Evolutionary conservation across 169 alveolate genomes (phyloP), one percentile per base, ranked within the genome.

Genomic region (Plasmodium berghei): DNA sequence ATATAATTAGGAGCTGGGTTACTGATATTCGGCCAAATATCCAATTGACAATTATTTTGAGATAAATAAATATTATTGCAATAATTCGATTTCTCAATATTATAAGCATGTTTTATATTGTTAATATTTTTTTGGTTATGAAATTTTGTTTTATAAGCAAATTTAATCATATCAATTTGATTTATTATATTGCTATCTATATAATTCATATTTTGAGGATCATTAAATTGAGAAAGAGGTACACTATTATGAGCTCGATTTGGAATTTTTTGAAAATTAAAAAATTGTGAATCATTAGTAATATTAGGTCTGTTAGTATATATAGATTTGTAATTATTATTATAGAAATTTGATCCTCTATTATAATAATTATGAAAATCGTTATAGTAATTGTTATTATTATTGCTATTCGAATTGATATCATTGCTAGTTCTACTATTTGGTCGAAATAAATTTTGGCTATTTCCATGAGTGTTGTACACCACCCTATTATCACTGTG

Each of bases 71-170:
- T 34, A 34, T 34, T 34, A 34, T 34, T 34, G 8, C 42, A 34
- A 34, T 34, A 34, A 3, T 34, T 34, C 4, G 42, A 3, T 34
- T 34, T 34, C 8, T 34, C 8, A 34, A 34, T 34, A 34, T 34
- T 3, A 34, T 34, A 34, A 34, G 8, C 8, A 4, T 34, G 6
- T 34, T 34, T 34, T 34, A 4, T 34, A 34, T 34, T 72, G n/a
- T 24, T 20, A 12, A 48, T 24, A 10, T 20, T 66, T 16, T 67
- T 75, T 16, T 22, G 18, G 1, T 34, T 83, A 42, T 46, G 26
- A 24, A 54, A 66, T 14, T 46, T 22, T 9, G 18, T 54, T 62
- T 83, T 83, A 67, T 59, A 83, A 54, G 90, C 72, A n/a, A 83
- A 14, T 20, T 67, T 67, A 14, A 83, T 62, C 49, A 67, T 45